phyloP scores from a whole-genome alignment of 805 yeast species.

The Diddensiella transvaalensis region DNA sequence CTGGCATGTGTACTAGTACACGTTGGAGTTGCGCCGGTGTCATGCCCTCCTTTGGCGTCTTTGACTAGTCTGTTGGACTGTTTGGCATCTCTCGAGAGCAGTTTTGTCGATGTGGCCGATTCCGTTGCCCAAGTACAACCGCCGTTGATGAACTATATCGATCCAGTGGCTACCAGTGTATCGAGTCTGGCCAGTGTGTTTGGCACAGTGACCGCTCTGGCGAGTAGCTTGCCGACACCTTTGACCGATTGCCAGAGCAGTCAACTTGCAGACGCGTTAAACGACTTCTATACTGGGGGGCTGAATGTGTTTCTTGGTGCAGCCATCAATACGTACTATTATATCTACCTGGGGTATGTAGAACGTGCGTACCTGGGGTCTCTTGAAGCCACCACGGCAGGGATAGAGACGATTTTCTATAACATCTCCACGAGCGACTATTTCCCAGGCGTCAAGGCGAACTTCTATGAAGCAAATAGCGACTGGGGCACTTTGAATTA shows the following conservation, averaged over 20 bases:
- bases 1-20: too few species aligned
- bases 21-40: too few species aligned
- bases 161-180: not conserved
- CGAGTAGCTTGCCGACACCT: not conserved
- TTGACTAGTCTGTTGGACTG: too few species aligned
- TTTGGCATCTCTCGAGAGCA: too few species aligned
- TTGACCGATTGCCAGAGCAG: not conserved
- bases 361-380: not conserved
- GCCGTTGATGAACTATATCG: not conserved
- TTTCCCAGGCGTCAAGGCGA: not conserved
- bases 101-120: too few species aligned
- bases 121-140: too few species aligned
- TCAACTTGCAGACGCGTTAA: not conserved
- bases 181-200: not conserved
- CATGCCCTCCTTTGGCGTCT: too few species aligned
- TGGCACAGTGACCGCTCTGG: not conserved
- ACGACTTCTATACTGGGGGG: not conserved
- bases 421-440: not conserved
- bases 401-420: not conserved
- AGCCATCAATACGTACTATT: not conserved
- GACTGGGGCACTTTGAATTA: not conserved
- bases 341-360: not conserved
- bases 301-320: not conserved
- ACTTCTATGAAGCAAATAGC: not conserved
- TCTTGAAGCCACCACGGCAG: not conserved